Evolutionary conservation across 768 basidiomycete genomes (phyloP).

Genomic region (Cyclocybe cylindracea): DNA sequence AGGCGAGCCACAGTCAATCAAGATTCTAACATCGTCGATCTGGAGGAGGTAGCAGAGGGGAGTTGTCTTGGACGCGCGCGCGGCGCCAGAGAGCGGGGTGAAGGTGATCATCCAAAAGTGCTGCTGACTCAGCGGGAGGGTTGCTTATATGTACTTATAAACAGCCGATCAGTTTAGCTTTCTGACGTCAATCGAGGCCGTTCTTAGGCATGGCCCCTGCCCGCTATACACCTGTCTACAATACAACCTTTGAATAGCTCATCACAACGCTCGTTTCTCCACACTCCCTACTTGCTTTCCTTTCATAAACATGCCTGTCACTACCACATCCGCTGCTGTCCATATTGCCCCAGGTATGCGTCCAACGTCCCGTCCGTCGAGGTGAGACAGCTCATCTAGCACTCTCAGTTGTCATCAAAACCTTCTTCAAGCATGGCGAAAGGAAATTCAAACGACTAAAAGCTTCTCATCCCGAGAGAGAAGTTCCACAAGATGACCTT

Average conservation of each 20-base stretch:
- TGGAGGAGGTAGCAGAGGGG: constrained; percentile 88
- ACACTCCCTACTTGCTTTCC: constrained; percentile 2
- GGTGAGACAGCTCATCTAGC: neutral
- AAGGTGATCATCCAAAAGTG: constrained; percentile 81
- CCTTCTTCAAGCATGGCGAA: constrained; percentile 48
- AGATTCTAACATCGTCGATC: constrained; percentile 90
- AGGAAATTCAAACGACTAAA: constrained; percentile 41
- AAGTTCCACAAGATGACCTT: constrained; percentile 59
- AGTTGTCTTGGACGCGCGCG: constrained; percentile 59
- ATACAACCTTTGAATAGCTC: no score
- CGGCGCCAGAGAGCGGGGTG: constrained; percentile 86
- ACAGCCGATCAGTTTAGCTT: constrained; percentile 10
- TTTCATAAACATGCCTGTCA: constrained; percentile 45
- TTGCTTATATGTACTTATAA: constrained; percentile 18
- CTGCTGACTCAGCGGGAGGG: constrained; percentile 14
- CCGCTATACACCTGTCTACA: no score
- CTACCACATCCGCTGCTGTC: constrained; percentile 52
- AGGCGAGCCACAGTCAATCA: constrained; percentile 93
- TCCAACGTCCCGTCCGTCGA: neutral
- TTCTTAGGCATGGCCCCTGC: no score
- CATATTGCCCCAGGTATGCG: constrained; percentile 53
- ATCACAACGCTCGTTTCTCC: constrained; percentile 6
- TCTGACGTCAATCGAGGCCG: constrained; percentile 24
- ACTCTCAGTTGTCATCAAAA: constrained; percentile 50
- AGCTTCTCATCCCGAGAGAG: constrained; percentile 31